Evolutionary conservation across 139 green algal genomes (phyloP).

Genomic region (Pleodorina starrii): DNA sequence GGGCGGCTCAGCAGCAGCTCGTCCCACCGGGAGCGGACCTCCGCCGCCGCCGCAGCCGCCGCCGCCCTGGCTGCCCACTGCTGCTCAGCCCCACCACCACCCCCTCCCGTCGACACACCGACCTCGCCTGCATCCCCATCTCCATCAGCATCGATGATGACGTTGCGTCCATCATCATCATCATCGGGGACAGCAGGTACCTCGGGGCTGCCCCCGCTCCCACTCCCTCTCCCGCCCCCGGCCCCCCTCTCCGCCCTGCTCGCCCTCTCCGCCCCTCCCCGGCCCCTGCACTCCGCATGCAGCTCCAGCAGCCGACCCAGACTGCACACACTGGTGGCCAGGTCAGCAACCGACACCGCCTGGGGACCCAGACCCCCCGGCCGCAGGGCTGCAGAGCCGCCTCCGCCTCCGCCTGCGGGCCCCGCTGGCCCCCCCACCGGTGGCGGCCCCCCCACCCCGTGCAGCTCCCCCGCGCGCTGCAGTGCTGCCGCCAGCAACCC

Average conservation of each 20-base stretch:
- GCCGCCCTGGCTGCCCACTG: not conserved
- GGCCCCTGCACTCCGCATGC: not conserved
- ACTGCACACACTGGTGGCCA: not conserved
- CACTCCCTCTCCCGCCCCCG: not conserved
- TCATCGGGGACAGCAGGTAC: not conserved
- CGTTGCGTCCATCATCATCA: not conserved
- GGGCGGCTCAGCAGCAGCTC: constrained; percentile 11
- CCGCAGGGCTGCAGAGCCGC: too few relatives aligned
- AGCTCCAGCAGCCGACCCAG: constrained; percentile 15
- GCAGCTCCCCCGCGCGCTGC: not conserved
- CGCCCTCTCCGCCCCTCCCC: not conserved
- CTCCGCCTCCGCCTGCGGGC: too few relatives aligned
- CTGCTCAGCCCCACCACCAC: too few relatives aligned
- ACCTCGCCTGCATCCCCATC: too few relatives aligned
- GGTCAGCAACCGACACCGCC: not conserved
- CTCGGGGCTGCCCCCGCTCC: not conserved
- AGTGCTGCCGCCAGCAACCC: constrained; percentile 8
- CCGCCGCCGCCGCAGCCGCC: not conserved
- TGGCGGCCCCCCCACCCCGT: not conserved
- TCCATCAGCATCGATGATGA: not conserved
- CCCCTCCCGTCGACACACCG: too few relatives aligned
- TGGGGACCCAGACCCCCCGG: too few relatives aligned
- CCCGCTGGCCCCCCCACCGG: too few relatives aligned
- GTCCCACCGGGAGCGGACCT: not conserved
- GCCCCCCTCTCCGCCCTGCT: not conserved